Percentiles rank a stretch among this genome's conserved stretches.
Evolutionary conservation across 2,329 filamentous ascomycete genomes (phyloP).

Genomic region (Juglanconis oblonga): DNA sequence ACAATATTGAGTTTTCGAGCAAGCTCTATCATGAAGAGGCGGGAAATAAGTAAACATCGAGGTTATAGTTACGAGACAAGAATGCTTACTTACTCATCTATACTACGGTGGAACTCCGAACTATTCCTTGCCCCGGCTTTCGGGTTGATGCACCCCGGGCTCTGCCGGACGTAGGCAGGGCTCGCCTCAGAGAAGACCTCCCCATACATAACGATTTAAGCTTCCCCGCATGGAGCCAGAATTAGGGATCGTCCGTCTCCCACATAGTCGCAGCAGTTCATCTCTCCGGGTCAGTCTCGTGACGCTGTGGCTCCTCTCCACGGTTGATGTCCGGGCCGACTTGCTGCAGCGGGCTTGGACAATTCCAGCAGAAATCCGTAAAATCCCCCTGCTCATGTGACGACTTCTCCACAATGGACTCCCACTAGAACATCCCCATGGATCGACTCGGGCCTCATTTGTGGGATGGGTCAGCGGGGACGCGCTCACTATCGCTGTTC

Average conservation of each 20-base stretch:
- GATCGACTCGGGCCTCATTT: neutral
- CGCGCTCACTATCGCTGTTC: neutral
- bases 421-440: neutral
- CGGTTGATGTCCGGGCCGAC: neutral
- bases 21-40: no score
- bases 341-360: neutral
- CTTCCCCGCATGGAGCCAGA: no score
- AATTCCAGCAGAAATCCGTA: neutral
- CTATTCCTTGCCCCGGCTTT: neutral
- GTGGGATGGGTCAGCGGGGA: neutral
- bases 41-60: no score
- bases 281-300: neutral
- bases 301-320: neutral
- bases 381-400: neutral
- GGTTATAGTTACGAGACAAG: no score
- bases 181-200: neutral
- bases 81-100: no score
- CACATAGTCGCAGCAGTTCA: neutral
- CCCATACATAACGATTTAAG: neutral
- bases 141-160: neutral
- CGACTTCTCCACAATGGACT: neutral
- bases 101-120: neutral
- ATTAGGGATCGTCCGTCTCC: neutral
- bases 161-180: neutral
- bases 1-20: no score